Conservation (phyloP, 306 rosid species). For the Carpinus viminea region DNA sequence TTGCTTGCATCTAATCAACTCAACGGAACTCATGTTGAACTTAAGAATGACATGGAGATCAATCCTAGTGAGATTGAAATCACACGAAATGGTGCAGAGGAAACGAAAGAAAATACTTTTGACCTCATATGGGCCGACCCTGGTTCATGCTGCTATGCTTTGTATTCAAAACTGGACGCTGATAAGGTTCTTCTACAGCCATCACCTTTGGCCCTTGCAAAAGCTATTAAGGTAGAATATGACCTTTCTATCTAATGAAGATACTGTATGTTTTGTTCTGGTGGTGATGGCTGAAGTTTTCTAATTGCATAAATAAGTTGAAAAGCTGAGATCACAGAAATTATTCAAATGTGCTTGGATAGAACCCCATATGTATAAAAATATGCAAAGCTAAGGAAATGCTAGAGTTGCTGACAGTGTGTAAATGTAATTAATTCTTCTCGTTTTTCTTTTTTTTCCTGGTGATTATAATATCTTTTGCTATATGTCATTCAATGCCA, state of each 20-base stretch:
- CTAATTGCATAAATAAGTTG: neutral
- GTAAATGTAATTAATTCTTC: neutral
- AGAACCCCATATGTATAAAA: neutral
- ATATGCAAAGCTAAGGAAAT: neutral
- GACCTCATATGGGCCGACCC: conserved; percentile 87
- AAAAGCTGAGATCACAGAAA: neutral
- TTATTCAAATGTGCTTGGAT: neutral
- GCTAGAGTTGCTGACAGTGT: neutral
- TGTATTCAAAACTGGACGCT: conserved; percentile 70
- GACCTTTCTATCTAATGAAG: conserved; percentile 2
- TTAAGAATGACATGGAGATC: conserved; percentile 20
- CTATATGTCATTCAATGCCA: neutral
- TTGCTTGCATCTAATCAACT: conserved; percentile 68
- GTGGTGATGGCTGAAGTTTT: neutral
- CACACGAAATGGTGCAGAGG: conserved; percentile 42
- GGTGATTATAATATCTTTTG: neutral
- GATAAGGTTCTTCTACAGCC: conserved; percentile 66
- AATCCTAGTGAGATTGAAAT: conserved; percentile 19
- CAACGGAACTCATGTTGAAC: conserved; percentile 38
- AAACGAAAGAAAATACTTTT: conserved; percentile 41
- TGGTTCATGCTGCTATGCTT: conserved; percentile 77
- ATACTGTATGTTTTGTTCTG: neutral
- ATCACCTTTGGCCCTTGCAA: conserved; percentile 98
- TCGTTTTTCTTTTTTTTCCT: neutral
- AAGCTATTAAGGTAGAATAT: conserved; percentile 82